phyloP scores from a whole-genome alignment of 2,329 filamentous ascomycete genomes.

The Penicillium sp. region DNA sequence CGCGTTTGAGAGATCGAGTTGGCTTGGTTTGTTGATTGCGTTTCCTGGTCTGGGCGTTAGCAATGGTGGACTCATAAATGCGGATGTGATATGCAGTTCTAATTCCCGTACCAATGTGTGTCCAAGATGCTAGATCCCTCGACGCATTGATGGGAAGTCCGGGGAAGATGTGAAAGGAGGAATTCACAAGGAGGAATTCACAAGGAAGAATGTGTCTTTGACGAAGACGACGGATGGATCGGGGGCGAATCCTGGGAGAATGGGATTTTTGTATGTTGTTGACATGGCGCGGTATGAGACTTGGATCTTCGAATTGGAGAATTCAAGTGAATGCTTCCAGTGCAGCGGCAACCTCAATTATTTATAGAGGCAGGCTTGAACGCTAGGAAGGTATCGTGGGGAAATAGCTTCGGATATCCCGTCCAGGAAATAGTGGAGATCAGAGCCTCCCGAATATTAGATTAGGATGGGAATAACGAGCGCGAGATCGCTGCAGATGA shows the following conservation, averaged over 20 bases:
- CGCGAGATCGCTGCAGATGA: no score
- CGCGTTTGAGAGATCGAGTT: background rate
- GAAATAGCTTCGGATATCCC: no score
- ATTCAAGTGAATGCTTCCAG: no score
- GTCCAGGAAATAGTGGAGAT: no score
- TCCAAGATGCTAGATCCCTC: background rate
- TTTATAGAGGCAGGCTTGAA: no score
- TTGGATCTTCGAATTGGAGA: background rate
- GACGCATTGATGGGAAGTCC: background rate
- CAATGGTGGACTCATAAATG: background rate
- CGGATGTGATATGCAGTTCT: no score
- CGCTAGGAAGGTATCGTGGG: no score
- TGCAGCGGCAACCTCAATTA: no score
- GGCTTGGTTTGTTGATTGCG: background rate
- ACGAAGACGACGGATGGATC: background rate
- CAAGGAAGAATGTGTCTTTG: background rate
- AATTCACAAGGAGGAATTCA: background rate
- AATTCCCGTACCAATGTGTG: background rate
- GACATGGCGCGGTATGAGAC: background rate
- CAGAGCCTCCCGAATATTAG: no score
- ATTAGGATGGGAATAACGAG: no score
- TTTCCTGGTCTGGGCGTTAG: background rate
- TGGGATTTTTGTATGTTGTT: background rate
- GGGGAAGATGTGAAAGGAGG: background rate
- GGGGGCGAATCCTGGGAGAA: background rate